phyloP scores from a whole-genome alignment of 1,139 yeast species.

The Zygoascus meyerae region DNA sequence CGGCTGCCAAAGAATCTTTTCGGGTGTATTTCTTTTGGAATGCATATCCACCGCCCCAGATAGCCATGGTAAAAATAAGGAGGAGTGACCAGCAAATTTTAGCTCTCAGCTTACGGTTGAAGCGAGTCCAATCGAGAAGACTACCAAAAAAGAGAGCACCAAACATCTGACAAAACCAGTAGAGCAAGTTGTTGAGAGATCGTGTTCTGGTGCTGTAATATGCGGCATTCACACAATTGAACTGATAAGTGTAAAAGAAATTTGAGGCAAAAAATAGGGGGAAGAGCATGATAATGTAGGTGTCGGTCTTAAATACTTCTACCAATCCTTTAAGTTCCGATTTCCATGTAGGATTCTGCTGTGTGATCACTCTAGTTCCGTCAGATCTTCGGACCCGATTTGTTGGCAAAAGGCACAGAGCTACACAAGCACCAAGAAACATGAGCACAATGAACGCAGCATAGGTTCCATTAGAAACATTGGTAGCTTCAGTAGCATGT shows the following conservation, averaged over 20 bases:
- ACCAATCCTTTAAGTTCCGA: conserved; percentile 41
- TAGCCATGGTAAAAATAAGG: conserved; percentile 39
- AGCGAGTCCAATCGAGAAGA: conserved; percentile 41
- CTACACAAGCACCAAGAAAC: conserved; percentile 43
- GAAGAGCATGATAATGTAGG: conserved; percentile 41
- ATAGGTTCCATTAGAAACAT: conserved; percentile 50
- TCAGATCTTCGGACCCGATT: conserved; percentile 47
- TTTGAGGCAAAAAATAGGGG: conserved; percentile 59
- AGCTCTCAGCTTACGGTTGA: conserved; percentile 43
- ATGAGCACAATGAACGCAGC: conserved; percentile 52
- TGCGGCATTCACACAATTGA: conserved; percentile 49
- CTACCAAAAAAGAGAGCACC: conserved; percentile 47
- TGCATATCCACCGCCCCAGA: conserved; percentile 58
- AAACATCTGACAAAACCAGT: conserved; percentile 54
- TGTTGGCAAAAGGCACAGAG: conserved; percentile 45
- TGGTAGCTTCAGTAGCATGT: conserved; percentile 30
- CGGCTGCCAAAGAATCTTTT: conserved; percentile 18
- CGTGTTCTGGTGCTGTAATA: conserved; percentile 53
- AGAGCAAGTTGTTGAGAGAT: conserved; percentile 52
- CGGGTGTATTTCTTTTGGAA: conserved; percentile 41
- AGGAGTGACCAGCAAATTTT: conserved; percentile 42
- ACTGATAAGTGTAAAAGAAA: conserved; percentile 59
- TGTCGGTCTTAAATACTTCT: conserved; percentile 40
- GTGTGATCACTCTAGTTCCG: conserved; percentile 43
- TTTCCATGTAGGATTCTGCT: conserved; percentile 43